phyloP scores from a whole-genome alignment of 2,329 filamentous ascomycete genomes.

The Claviceps capensis region DNA sequence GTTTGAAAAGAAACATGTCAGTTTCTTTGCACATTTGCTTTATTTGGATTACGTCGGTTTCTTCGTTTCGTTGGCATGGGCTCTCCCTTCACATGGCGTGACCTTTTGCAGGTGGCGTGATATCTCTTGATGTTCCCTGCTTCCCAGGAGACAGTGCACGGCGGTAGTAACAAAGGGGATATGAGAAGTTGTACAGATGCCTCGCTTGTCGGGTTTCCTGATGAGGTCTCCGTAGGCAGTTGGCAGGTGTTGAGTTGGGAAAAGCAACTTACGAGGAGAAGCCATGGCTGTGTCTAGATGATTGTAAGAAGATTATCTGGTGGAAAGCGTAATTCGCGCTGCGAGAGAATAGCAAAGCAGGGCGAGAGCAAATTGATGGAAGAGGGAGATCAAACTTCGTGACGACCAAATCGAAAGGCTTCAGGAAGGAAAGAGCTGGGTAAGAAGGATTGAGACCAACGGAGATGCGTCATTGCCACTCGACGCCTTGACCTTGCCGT shows the following conservation, averaged over 20 bases:
- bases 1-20: neutral
- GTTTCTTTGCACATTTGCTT: neutral
- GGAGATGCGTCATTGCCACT: too few species aligned
- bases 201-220: neutral
- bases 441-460: too few species aligned
- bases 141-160: neutral
- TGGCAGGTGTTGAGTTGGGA: neutral
- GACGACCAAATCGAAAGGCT: too few species aligned
- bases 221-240: neutral
- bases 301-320: neutral
- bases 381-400: too few species aligned
- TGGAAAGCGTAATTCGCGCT: neutral
- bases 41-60: neutral
- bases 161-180: neutral
- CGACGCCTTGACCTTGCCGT: too few species aligned
- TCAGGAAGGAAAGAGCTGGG: too few species aligned
- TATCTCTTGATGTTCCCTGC: neutral
- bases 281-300: conserved; percentile 4
- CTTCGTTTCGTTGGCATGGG: too few species aligned
- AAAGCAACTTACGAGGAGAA: conserved; percentile 9
- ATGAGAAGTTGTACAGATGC: neutral
- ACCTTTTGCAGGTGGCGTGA: too few species aligned
- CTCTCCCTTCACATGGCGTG: too few species aligned
- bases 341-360: neutral
- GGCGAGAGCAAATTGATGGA: too few species aligned